Evolutionary conservation across 2,329 filamentous ascomycete species (phyloP), one percentile per base, ranked within the genome.

Genomic region (Paecilomyces formosus): DNA sequence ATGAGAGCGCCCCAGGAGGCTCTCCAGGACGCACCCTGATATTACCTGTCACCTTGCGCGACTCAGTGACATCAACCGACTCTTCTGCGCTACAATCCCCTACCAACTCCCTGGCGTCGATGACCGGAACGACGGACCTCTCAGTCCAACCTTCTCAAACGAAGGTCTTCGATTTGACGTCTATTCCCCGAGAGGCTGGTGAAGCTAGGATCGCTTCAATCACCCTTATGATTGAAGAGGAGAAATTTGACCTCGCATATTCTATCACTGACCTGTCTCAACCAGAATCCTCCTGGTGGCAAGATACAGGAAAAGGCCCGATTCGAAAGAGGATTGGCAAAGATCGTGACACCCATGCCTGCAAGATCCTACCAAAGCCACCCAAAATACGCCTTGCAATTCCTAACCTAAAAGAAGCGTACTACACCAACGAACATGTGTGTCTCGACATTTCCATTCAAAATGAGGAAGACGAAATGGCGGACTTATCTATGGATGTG

Each of bases 301-400:
- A 70, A 39, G 61, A 72, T 12, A 74, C 69, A 33, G 65, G 67
- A 24, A 73, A 72, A 28, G 71, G 69, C 1, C 64, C 71, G 8
- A 58, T 70, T 26, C 66, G 67, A 54, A 76, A 74, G 63, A 69
- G 69, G 51, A 68, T 80, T 24, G 74, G 78, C 22, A 77, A 77
- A 56, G 74, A 76, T 57, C 70, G 75, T 45, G 78, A 82, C 58
- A 78, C 79, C 1, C 77, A 83, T 33, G 76, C 78, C 1, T 83
- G 96, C 58, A 87, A 85, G 58, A 86, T 99, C 24, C 81, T 92
- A 57, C 93, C 94, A 1, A 89, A 95, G 63, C 94, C 93, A 28
- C 94, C 94, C 0, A 97, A 97, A 74, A 85, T 99, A 78, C 86
- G 90, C 65, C 84, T 99, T 53, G 82, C 78, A 26, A 76, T 90